These are phyloP conservation scores for Aaosphaeria arxii DNA, from an alignment of 2,329 filamentous ascomycete genomes.

Conservation along the genomic window DNA sequence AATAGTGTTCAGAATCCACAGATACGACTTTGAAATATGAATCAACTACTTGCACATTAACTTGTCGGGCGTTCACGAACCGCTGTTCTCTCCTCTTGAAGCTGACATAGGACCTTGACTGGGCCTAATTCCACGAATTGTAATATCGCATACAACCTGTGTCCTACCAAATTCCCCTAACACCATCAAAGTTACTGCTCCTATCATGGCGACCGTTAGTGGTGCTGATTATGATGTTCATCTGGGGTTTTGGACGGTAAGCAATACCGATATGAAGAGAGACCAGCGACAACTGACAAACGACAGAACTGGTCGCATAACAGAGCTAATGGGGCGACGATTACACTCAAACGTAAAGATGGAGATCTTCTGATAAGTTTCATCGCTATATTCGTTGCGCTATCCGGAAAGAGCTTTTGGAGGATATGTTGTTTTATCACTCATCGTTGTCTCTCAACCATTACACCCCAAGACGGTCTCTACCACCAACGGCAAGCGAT, in stretches of 20 bases:
- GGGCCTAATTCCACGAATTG: no score
- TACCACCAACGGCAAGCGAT: constrained; percentile 26
- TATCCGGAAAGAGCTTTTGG: constrained; percentile 21
- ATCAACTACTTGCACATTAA: no score
- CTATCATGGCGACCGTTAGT: neutral
- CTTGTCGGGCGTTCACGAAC: no score
- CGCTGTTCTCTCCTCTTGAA: no score
- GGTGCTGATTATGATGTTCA: constrained; percentile 9
- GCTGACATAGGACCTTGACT: no score
- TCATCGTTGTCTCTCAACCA: constrained; percentile 13
- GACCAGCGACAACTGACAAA: neutral
- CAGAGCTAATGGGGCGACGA: constrained; percentile 17
- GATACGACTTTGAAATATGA: no score
- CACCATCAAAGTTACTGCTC: no score
- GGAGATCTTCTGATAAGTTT: constrained; percentile 28
- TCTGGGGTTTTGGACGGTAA: constrained; percentile 23
- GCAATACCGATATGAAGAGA: neutral
- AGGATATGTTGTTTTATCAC: constrained; percentile 18
- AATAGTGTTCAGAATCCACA: no score
- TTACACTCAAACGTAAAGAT: constrained; percentile 20
- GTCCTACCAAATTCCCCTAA: no score
- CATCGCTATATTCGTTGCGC: constrained; percentile 25
- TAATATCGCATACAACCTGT: no score
- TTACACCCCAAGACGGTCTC: constrained; percentile 16
- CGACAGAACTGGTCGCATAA: constrained; percentile 24